phyloP scores from a whole-genome alignment of 176 grass and related monocot genomes.

The Areca catechu region DNA sequence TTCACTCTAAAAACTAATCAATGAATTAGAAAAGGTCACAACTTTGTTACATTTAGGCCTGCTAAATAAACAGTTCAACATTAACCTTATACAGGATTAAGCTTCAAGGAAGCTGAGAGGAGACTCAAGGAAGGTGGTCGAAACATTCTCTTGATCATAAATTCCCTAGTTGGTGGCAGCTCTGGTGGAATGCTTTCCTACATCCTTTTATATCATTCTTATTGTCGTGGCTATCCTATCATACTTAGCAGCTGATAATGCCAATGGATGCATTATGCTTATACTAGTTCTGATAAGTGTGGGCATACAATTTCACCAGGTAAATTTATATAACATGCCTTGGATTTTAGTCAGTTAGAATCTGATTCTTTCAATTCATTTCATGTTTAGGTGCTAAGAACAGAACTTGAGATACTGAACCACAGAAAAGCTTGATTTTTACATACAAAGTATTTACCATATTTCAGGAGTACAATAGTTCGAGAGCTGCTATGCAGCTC shows the following conservation, averaged over 20 bases:
- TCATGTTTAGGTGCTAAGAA: no score
- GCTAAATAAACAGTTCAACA: not conserved
- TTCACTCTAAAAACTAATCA: no score
- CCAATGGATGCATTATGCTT: slow-evolving; percentile 40
- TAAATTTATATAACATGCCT: slow-evolving; percentile 4
- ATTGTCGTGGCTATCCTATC: slow-evolving; percentile 29
- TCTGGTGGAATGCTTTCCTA: slow-evolving; percentile 31
- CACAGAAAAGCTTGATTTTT: not conserved
- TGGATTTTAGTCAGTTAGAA: no score
- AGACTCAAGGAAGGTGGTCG: slow-evolving; percentile 20
- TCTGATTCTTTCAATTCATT: no score
- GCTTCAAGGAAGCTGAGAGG: slow-evolving; percentile 40
- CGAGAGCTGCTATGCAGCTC: slow-evolving; percentile 26
- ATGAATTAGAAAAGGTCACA: not conserved
- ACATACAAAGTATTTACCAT: not conserved
- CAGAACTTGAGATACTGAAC: not conserved
- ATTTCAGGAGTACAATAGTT: slow-evolving; percentile 34
- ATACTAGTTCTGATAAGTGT: slow-evolving; percentile 26
- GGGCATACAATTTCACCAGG: slow-evolving; percentile 31
- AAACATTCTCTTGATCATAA: slow-evolving; percentile 18
- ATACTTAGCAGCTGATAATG: slow-evolving; percentile 27
- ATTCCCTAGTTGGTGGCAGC: slow-evolving; percentile 20
- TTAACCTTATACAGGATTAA: slow-evolving; percentile 21
- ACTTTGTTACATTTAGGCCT: not conserved
- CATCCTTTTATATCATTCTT: slow-evolving; percentile 42